phyloP scores from a whole-genome alignment of 2,329 filamentous ascomycete species.

The Botrytis hyacinthi region DNA sequence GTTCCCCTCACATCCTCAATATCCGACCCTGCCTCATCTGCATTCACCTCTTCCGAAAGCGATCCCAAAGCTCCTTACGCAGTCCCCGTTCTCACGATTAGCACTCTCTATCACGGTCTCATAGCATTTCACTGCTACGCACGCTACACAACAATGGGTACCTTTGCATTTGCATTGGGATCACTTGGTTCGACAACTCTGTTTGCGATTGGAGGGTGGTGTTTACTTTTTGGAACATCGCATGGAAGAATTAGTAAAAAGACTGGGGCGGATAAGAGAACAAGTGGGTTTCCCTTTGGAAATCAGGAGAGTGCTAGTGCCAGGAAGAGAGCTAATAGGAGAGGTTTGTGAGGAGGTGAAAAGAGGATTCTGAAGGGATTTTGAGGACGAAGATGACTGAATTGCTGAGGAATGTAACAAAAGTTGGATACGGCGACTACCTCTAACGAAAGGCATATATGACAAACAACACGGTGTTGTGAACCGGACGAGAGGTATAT shows the following conservation, averaged over 20 bases:
- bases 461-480: neutral
- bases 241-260: conserved; percentile 57
- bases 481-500: neutral
- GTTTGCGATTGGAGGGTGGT: conserved; percentile 59
- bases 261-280: conserved; percentile 67
- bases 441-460: neutral
- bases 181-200: conserved; percentile 50
- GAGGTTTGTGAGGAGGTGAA: conserved; percentile 6
- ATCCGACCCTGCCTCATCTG: conserved; percentile 35
- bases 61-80: conserved; percentile 56
- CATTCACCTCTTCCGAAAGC: conserved; percentile 44
- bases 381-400: neutral
- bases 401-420: neutral
- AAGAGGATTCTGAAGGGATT: neutral
- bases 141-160: conserved; percentile 51
- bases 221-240: conserved; percentile 47
- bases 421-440: neutral
- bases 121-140: conserved; percentile 60
- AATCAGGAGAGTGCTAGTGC: conserved; percentile 48
- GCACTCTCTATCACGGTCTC: conserved; percentile 55
- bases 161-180: conserved; percentile 52
- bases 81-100: conserved; percentile 57
- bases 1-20: conserved; percentile 53
- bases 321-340: conserved; percentile 31
- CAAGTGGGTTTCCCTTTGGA: conserved; percentile 62